A percentile compares a stretch with the other conserved stretches of the same genome.
These are phyloP conservation scores for Babesia caballi DNA, from an alignment of 169 alveolate genomes.

Conservation along the genomic window DNA sequence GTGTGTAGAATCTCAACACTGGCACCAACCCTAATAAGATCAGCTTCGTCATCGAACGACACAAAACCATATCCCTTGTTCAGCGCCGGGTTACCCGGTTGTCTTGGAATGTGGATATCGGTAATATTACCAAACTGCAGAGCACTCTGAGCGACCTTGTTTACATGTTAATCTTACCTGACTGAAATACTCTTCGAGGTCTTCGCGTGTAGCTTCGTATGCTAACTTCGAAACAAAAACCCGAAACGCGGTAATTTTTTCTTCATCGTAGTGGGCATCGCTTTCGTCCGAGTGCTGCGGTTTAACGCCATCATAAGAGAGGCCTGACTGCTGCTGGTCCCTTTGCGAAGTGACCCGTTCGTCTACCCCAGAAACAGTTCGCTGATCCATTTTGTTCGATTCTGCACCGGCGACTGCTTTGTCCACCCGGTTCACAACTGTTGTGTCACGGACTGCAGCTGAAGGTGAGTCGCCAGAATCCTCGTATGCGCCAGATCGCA, in stretches of 20 bases:
- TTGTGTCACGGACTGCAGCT: background rate
- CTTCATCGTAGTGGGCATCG: slow-evolving; percentile 19
- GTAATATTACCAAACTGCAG: slow-evolving; percentile 63
- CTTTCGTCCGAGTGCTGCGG: background rate
- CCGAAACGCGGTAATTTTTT: slow-evolving; percentile 49
- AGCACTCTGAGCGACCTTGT: background rate
- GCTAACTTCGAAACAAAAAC: slow-evolving; percentile 72
- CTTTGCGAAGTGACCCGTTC: background rate
- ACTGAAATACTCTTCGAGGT: slow-evolving; percentile 69
- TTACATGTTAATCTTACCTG: slow-evolving; percentile 15
- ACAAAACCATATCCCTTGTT: slow-evolving; percentile 81
- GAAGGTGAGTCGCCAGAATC: background rate
- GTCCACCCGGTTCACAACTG: background rate
- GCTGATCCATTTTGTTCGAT: background rate
- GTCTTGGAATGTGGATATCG: slow-evolving; percentile 66
- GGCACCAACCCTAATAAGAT: slow-evolving; percentile 47
- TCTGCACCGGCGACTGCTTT: background rate
- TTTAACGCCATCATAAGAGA: background rate
- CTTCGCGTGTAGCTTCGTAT: slow-evolving; percentile 72
- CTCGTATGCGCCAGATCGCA: background rate
- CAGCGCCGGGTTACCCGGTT: slow-evolving; percentile 45
- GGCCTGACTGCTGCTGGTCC: background rate
- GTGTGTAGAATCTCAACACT: background rate
- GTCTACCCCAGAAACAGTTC: background rate
- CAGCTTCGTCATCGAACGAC: slow-evolving; percentile 69